Base-by-base conservation (phyloP, 2,329 filamentous ascomycete genomes). In the Fusarium veterinarium region DNA sequence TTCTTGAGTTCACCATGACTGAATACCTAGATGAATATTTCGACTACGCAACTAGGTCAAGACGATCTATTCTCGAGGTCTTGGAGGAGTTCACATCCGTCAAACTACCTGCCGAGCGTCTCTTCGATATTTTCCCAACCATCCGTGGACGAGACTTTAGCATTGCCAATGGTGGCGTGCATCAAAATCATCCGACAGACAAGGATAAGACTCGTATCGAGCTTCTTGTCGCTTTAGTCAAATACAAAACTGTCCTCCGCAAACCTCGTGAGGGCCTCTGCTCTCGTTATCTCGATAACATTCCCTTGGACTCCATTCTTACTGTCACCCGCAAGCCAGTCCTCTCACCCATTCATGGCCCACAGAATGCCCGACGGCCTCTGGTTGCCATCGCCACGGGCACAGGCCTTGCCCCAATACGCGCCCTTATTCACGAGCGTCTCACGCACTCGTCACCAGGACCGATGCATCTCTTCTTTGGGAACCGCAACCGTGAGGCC, bases 101-200 rank as follows among this genome's bases (percentile, higher is more conserved):
- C 60, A 91, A 91, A 69, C 90, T 99, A 5, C 95, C 96, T 0
- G 93, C 91, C 82, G 85, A 92, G 61, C 90, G 91, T 53, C 86
- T 92, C 3, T 86, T 93, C 14, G 90, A 91, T 60, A 86, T 95
- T 20, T 91, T 99, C 60, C 96, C 96, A 0, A 77, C 91, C 7
- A 91, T 98, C 51, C 91, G 94, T n/a, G 92, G 91, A n/a, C 89
- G 96, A 10, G 93, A 97, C 76, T 99, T 97, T 80, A 98, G 95
- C 81, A 95, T 98, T 68, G 94, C 94, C 38, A 96, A 93, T 71
- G 92, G 92, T 11, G 91, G 91, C 10, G 67, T 69, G 4, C 77
- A 83, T 13, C 79, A 84, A 73, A 78, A 76, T 16, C 75, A 80
- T 41, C 72, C 72, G 25, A 66, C 53, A 45, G 58, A 72, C 25